Evolutionary conservation across 768 basidiomycete species (phyloP).

Genomic region (Podaxis mareebaensis): DNA sequence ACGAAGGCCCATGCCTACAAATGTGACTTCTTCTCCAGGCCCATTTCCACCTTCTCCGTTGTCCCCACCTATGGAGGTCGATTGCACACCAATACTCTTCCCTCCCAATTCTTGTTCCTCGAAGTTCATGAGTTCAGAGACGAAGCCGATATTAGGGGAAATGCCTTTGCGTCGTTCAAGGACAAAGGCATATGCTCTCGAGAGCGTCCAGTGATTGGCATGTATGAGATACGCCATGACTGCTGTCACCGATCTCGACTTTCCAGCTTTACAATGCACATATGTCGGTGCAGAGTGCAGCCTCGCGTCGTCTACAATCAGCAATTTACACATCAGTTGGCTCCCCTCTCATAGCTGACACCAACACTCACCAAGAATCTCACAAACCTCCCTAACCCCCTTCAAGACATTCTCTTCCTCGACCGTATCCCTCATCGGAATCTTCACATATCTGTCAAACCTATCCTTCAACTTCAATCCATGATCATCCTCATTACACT

Average conservation of each 20-base stretch:
- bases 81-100: constrained; percentile 68
- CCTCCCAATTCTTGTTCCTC: constrained; percentile 89
- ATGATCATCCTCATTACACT: constrained; percentile 79
- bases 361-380: constrained; percentile 72
- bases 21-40: constrained; percentile 24
- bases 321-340: background rate
- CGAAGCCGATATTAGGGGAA: constrained; percentile 96
- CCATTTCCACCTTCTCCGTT: constrained; percentile 21
- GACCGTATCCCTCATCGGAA: constrained; percentile 94
- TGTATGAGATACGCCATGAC: constrained; percentile 98
- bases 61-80: constrained; percentile 25
- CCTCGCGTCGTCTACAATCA: constrained; percentile 77
- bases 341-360: background rate
- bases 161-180: constrained; percentile 92
- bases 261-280: constrained; percentile 96
- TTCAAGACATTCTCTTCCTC: constrained; percentile 88
- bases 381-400: constrained; percentile 83
- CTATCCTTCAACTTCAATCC: constrained; percentile 63
- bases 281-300: constrained; percentile 88
- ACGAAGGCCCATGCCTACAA: constrained; percentile 22
- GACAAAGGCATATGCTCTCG: constrained; percentile 89
- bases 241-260: constrained; percentile 93
- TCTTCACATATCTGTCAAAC: constrained; percentile 84
- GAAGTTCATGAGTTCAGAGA: constrained; percentile 95
- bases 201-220: constrained; percentile 95